Base-by-base conservation (phyloP, 1,139 yeast species). In the Nematodospora anomalae region DNA sequence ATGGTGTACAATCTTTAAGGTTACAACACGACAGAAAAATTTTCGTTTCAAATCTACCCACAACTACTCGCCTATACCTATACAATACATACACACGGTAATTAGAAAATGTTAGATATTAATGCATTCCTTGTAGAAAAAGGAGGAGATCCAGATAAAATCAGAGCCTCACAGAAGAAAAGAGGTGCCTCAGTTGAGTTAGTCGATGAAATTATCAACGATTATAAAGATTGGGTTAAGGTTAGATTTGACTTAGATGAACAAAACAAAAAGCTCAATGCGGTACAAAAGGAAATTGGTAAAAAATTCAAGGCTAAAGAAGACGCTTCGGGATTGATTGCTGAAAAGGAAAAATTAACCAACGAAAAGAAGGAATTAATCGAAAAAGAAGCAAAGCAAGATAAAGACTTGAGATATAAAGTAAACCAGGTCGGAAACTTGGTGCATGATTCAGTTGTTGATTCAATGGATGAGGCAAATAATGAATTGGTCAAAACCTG, bases 181-280 rank as follows among this genome's bases (percentile, higher is more conserved):
- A 87, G 99, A 73, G 96, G 96, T 43, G 97, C 80, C 52, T 71
- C 94, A 23, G 97, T 89, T 36, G 98, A 92, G 64, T 60, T 92
- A 39, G 97, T 92, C 33, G 99, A 92, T 59, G 97, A 92, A 67
- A 89, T 92, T 59, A 86, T 94, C 60, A 73, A 71, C 46, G 96
- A 83, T 50, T 92, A 92, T 76, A 87, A 86, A 67, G 80, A 78
- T 43, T 92, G 98, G 98, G 87, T 92, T 51, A 81, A 77, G 64
- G 78, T 88, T 52, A 86, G 97, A 71, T 92, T 89, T 58, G 92
- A 88, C 43, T 77, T 92, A 50, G 99, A 92, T 62, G 95, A 82
- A 57, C 58, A 82, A 49, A 94, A 92, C 80, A 90, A 89, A 71
- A 74, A 79, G 48, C 80, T 83, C 60, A 92, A 92, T 73, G 79